phyloP scores from a whole-genome alignment of 2,329 filamentous ascomycete genomes.

The Sarocladium oryzae region DNA sequence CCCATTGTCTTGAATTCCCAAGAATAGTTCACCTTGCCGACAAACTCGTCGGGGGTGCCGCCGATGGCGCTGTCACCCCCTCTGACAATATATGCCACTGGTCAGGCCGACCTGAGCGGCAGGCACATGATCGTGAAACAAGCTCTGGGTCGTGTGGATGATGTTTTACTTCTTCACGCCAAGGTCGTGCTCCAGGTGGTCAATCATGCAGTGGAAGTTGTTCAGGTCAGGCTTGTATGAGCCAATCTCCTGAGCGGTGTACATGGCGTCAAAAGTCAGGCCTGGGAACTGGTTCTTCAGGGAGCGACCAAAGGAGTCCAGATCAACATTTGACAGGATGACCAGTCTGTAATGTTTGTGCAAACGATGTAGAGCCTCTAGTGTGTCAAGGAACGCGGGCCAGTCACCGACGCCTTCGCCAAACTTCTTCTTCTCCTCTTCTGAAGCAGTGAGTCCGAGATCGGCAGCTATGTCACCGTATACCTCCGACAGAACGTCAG shows the following conservation, averaged over 20 bases:
- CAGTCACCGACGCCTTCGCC: constrained; percentile 46
- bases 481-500: constrained; percentile 32
- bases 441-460: constrained; percentile 11
- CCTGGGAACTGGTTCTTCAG: constrained; percentile 35
- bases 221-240: constrained; percentile 59
- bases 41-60: constrained; percentile 21
- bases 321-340: constrained; percentile 55
- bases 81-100: constrained; percentile 41
- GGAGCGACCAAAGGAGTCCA: constrained; percentile 20
- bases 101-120: constrained; percentile 53
- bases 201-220: constrained; percentile 63
- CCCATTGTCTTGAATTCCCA: constrained; percentile 54
- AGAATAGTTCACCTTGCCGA: constrained; percentile 24
- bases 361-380: constrained; percentile 44
- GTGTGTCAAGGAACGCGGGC: constrained; percentile 51
- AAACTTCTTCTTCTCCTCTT: constrained; percentile 14
- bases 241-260: constrained; percentile 66
- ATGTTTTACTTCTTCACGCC: constrained; percentile 46
- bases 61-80: constrained; percentile 16
- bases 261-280: constrained; percentile 52
- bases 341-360: constrained; percentile 49
- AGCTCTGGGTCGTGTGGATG: constrained; percentile 61
- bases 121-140: constrained; percentile 62
- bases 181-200: constrained; percentile 44
- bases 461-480: constrained; percentile 30